A percentile compares a stretch with the other conserved stretches of the same genome.
Evolutionary conservation across 129 eudicot genomes (phyloP).

Genomic region (Tagetes patula): DNA sequence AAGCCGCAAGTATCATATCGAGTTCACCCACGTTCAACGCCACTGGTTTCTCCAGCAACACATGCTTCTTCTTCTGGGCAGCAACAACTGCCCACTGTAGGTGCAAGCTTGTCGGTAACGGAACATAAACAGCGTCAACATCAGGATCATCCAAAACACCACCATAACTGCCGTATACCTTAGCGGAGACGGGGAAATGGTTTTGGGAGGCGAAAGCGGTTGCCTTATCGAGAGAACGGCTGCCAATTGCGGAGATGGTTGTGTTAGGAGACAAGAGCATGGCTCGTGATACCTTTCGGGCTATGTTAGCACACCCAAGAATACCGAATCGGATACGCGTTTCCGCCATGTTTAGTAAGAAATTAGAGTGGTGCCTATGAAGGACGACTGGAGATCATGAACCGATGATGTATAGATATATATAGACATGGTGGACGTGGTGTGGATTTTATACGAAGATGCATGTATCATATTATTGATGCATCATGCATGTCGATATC

Average conservation of each 20-base stretch:
- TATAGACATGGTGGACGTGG: too few species aligned
- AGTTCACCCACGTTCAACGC: constrained; percentile 57
- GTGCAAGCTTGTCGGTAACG: constrained; percentile 65
- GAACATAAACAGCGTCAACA: constrained; percentile 71
- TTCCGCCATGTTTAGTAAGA: constrained; percentile 32
- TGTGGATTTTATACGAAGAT: too few species aligned
- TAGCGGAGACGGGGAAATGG: constrained; percentile 48
- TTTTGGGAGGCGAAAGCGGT: constrained; percentile 45
- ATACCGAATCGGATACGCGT: constrained; percentile 56
- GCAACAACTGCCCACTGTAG: constrained; percentile 58
- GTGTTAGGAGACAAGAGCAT: constrained; percentile 50
- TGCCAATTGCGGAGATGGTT: constrained; percentile 60
- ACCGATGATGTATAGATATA: background rate
- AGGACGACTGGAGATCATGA: background rate
- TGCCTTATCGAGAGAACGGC: constrained; percentile 66
- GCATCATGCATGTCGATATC: too few species aligned
- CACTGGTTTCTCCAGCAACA: constrained; percentile 69
- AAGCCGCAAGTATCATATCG: constrained; percentile 50
- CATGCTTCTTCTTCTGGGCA: constrained; percentile 62
- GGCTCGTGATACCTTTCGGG: constrained; percentile 64
- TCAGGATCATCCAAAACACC: constrained; percentile 62
- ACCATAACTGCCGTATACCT: constrained; percentile 54
- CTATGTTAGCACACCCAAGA: constrained; percentile 65
- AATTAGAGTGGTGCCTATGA: background rate
- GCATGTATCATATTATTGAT: too few species aligned